phyloP scores from a whole-genome alignment of 177 flowering plant genomes.

The Vitis hybrid region DNA sequence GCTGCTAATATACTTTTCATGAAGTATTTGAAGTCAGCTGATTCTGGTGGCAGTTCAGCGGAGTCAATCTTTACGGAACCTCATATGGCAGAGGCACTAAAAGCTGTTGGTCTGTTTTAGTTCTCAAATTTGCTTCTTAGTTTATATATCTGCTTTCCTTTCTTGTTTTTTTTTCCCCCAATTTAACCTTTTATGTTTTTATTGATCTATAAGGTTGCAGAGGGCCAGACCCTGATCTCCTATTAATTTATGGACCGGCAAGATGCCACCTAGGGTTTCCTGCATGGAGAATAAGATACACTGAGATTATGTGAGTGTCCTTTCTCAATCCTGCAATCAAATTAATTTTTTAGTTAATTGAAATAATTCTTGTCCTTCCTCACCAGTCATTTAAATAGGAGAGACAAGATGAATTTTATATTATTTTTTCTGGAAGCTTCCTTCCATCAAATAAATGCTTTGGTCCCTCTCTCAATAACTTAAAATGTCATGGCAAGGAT shows the following conservation, averaged over 20 bases:
- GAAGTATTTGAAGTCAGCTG: constrained; percentile 36
- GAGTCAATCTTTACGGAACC: constrained; percentile 57
- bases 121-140: constrained; percentile 10
- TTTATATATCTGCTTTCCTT: neutral
- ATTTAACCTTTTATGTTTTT: neutral
- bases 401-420: no score
- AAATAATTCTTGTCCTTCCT: no score
- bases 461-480: no score
- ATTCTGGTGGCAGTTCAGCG: constrained; percentile 22
- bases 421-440: no score
- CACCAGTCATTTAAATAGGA: no score
- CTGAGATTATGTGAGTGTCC: constrained; percentile 85
- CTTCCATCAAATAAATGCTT: no score
- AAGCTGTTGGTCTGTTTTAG: constrained; percentile 59
- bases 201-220: constrained; percentile 49
- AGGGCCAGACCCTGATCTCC: constrained; percentile 77
- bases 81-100: constrained; percentile 57
- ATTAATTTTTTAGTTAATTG: no score
- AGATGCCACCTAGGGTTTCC: constrained; percentile 94
- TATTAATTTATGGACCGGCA: constrained; percentile 76
- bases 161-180: neutral
- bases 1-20: constrained; percentile 69
- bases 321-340: neutral
- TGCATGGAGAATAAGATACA: constrained; percentile 84
- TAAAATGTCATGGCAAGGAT: no score